These are phyloP conservation scores for Saururus chinensis DNA, from an alignment of 164 flowering plant genomes.

Conservation along the genomic window DNA sequence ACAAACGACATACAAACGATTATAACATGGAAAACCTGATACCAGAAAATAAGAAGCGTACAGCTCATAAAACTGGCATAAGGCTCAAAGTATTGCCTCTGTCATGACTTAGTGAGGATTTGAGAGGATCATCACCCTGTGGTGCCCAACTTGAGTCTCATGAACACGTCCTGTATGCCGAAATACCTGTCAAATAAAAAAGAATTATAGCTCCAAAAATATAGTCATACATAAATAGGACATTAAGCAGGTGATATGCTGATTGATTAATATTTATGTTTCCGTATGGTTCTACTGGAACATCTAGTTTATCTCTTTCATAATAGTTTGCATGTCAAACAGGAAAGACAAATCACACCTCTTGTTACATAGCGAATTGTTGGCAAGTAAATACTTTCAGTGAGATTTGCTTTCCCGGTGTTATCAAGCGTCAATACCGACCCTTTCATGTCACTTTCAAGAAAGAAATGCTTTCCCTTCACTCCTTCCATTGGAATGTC, in stretches of 20 bases:
- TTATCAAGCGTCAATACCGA: slow-evolving; percentile 78
- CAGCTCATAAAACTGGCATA: no score
- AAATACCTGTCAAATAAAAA: slow-evolving; percentile 49
- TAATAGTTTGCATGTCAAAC: no score
- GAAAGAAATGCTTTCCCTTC: slow-evolving; percentile 78
- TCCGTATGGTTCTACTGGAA: no score
- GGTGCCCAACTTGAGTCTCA: slow-evolving; percentile 76
- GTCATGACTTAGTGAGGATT: slow-evolving; percentile 49
- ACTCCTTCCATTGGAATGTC: slow-evolving; percentile 61
- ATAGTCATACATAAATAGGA: not conserved
- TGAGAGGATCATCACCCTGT: slow-evolving; percentile 63
- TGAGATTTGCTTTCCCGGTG: slow-evolving; percentile 77
- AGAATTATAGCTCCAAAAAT: not conserved
- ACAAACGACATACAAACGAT: no score
- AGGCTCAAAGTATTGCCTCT: no score
- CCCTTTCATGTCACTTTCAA: slow-evolving; percentile 84
- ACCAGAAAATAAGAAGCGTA: no score
- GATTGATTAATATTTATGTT: no score
- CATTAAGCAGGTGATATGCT: not conserved
- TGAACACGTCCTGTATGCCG: slow-evolving; percentile 87
- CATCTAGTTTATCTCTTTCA: no score
- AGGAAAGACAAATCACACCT: not conserved
- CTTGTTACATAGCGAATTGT: not conserved
- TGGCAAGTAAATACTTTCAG: slow-evolving; percentile 26
- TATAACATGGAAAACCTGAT: no score